Conservation (phyloP, 2,329 filamentous ascomycete genomes). For the Plectosphaerella plurivora region DNA sequence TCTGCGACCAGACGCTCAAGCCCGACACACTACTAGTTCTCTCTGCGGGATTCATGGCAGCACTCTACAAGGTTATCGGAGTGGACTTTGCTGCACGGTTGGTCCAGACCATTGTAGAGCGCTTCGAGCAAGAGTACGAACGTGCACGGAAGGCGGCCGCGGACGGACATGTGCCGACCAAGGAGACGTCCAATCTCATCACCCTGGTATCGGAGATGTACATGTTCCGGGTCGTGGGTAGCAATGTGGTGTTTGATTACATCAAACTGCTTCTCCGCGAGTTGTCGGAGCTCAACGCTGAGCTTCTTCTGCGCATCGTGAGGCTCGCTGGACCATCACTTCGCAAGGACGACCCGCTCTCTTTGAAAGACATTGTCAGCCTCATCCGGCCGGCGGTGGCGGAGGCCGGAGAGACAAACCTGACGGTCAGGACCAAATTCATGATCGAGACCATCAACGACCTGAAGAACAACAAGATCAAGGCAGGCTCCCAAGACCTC, state of each 20-base stretch:
- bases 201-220: conserved; percentile 84
- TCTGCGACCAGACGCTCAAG: conserved; percentile 72
- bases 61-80: conserved; percentile 81
- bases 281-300: conserved; percentile 81
- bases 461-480: conserved; percentile 89
- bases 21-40: conserved; percentile 89
- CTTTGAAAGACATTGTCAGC: conserved; percentile 83
- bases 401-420: conserved; percentile 60
- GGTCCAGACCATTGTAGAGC: conserved; percentile 70
- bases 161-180: conserved; percentile 30
- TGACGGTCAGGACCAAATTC: conserved; percentile 88
- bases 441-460: conserved; percentile 97
- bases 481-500: conserved; percentile 66
- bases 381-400: conserved; percentile 70
- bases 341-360: conserved; percentile 80
- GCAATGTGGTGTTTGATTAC: conserved; percentile 85
- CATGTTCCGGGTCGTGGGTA: conserved; percentile 82
- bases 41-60: conserved; percentile 83
- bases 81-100: conserved; percentile 87
- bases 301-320: conserved; percentile 80
- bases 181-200: conserved; percentile 71
- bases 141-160: conserved; percentile 28
- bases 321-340: conserved; percentile 78
- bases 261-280: conserved; percentile 71
- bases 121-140: conserved; percentile 65